Evolutionary conservation across 2,329 filamentous ascomycete species (phyloP), one percentile per base, ranked within the genome.

Genomic region (Dryadomyces sulphureus): DNA sequence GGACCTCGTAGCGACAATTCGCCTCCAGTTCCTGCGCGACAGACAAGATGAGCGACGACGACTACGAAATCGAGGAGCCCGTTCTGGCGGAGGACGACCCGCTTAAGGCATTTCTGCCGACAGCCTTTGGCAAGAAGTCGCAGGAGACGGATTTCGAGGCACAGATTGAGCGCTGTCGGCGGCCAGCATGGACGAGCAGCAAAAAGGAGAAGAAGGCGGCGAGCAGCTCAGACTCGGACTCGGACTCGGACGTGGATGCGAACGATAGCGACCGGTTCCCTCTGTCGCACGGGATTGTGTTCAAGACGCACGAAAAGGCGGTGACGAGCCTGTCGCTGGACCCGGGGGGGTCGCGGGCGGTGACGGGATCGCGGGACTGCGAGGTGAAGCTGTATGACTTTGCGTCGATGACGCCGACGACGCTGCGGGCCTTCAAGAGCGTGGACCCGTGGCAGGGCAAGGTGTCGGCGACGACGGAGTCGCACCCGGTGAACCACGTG

Each of bases 341-440:
- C 63, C 80, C 85, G 0, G 79, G 88, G 0, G 92, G 92, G 11
- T 81, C 81, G 41, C 77, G 92, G 55, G 68, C 98, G 59, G 79
- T 90, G 41, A 92, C 87, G n/a, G 89, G 84, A 20, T 95, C 89
- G 5, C 84, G 82, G 50, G 92, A 98, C 63, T 93, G 88, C 62
- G 85, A 79, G 1, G 68, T 96, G 56, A 96, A 95, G 59, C 71
- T 98, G 17, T 88, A 95, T 65, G 90, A 98, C 60, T 94, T 98
- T 60, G 79, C 89, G 3, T 85, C 89, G 41, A 93, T 98, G 82
- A 95, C 90, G 1, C 87, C 89, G 2, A 92, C 88, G 5, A 96
- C 92, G 0, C 74, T 98, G 44, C 84, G 90, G 55, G 87, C 92
- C 1, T 98, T 98, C 72, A 88, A 87, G 58, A 89, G 81, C 8